Base-by-base conservation (phyloP, 768 basidiomycete genomes). In the Panellus pusillus region DNA sequence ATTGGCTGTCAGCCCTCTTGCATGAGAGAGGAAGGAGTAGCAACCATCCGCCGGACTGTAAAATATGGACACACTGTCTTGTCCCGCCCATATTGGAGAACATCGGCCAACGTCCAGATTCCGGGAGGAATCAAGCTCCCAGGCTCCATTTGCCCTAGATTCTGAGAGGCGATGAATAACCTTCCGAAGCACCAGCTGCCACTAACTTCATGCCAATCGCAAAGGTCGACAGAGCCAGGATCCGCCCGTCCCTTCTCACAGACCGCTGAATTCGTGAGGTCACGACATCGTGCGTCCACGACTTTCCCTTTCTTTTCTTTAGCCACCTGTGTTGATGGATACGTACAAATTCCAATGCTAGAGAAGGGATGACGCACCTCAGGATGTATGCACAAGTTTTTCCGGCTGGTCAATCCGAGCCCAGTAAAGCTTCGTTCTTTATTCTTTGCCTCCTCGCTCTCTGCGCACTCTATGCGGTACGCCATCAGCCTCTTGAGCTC, bases 251-350 rank as follows among this genome's bases (percentile, higher is more conserved):
- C 91, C 66, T 89, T 91, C 71, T 93, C 88, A 66, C 89, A 91
- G 2, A 74, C 86, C 7, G 82, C 83, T 18, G 93, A 74, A 63
- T 89, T 93, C 9, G 97, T 98, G 52, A 99, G 76, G 70, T 99
- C 97, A 51, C 97, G 79, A 79, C 97, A 99, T 53, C 93, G 82
- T 13, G 96, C 96, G 74, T 99, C 97, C 27, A 99, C 95, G 0
- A 95, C 84, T 66, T 90, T 94, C 5, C 97, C 97, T 70, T 98
- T 99, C 79, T 98, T 99, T 76, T 98, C 97, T 67, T 91, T 95
- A 19, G 91, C 84, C 4, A 98, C 92, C 94, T 97, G 60, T 7
- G 49, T 29, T 40, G 35, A 9, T 31, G n/a, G 54, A 38, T 49
- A 36, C 29, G 49, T 35, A 28, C 17, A 47, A 47, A 24, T 13